Base-by-base conservation (phyloP, 192 early-diverging fungal genomes). In the Chytriomyces sp. region DNA sequence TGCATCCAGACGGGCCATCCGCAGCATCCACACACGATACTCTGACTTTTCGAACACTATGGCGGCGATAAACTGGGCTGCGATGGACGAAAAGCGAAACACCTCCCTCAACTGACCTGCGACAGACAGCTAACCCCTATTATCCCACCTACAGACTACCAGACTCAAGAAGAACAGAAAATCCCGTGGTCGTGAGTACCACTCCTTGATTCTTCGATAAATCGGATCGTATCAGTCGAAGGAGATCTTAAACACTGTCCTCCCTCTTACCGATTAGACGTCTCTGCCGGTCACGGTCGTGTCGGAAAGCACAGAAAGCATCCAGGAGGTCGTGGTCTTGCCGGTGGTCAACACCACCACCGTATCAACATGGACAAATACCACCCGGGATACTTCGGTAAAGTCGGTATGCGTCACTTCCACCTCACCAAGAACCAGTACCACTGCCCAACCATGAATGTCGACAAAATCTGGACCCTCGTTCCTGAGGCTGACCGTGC, bases 331-430 rank as follows among this genome's bases (percentile, higher is more conserved):
- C 93, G 97, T 87, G 97, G 97, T 99, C 89, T 97, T 82, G 97
- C 97, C 86, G 96, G 97, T 94, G 97, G 97, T 91, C 92, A 93
- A 87, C 96, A 98, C 88, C 97, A 99, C 88, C 96, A 99, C 91
- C 92, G 96, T 81, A 98, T 97, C 88, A 96, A 97, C 91, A 96
- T 99, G 93, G 97, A 99, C 89, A 99, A 95, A 93, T 98, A 95
- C 93, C 97, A 99, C 90, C 97, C 97, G 79, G 97, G 97, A 85
- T 99, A 99, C 95, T 99, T 97, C 82, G 97, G 97, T 89, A 98
- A 99, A 90, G 96, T 99, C 88, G 97, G 97, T 96, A 97, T 97
- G 97, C 94, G 97, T 81, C 91, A 95, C 88, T 98, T 95, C 94
- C 96, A 98, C 92, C 88, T 92, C 92, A 98, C 95, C 88, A 81